Evolutionary conservation across 2,329 filamentous ascomycete genomes (phyloP).

Genomic region (Aureobasidium namibiae): DNA sequence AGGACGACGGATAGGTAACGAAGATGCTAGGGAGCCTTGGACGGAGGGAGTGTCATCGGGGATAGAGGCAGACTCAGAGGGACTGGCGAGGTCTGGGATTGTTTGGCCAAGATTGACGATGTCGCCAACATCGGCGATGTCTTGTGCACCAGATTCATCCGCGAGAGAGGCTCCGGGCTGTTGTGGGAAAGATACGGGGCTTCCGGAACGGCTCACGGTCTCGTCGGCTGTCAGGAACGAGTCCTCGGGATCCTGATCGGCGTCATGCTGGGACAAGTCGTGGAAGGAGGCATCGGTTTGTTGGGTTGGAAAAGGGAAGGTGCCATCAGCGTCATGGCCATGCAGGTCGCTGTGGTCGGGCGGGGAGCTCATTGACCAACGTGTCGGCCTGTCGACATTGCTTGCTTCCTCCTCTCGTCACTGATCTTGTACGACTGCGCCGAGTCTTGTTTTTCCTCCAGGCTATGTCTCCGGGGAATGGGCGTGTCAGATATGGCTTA

Average conservation of each 20-base stretch:
- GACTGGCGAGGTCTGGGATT: slow-evolving; percentile 47
- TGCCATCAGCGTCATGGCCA: slow-evolving; percentile 4
- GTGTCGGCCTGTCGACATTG: slow-evolving; percentile 2
- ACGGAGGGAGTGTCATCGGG: slow-evolving; percentile 80
- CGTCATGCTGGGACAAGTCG: neutral
- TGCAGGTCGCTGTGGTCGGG: slow-evolving; percentile 8
- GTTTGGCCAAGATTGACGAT: slow-evolving; percentile 18
- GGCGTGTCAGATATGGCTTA: neutral
- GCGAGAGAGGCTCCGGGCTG: neutral
- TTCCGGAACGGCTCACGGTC: neutral
- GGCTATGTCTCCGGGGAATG: neutral
- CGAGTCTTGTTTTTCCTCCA: neutral
- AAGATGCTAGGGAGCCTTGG: slow-evolving; percentile 52
- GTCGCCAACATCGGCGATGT: slow-evolving; percentile 14
- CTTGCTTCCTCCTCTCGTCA: neutral
- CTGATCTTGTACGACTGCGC: neutral
- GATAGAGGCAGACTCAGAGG: slow-evolving; percentile 55
- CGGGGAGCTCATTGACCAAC: slow-evolving; percentile 14
- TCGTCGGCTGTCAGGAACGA: neutral
- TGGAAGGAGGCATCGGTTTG: no score
- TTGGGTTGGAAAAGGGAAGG: neutral
- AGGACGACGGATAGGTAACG: slow-evolving; percentile 48
- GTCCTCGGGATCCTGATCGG: neutral
- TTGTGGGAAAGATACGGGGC: neutral
- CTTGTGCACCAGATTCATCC: slow-evolving; percentile 15